Conservation (phyloP, 2,329 filamentous ascomycete species). For the Hymenoscyphus fructigenus region DNA sequence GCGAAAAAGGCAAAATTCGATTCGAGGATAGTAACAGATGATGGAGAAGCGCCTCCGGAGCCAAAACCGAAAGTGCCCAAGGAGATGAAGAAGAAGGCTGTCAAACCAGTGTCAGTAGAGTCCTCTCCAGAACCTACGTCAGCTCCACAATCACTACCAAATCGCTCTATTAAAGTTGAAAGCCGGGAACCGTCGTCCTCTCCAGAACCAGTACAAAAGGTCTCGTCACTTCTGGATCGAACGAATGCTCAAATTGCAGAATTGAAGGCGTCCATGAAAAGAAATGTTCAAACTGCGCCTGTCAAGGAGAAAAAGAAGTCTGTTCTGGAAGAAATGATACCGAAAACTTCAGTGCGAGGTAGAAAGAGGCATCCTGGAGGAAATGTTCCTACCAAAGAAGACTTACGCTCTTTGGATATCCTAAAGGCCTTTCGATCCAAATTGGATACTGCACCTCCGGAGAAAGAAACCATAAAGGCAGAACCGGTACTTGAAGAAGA, state of each 20-base stretch:
- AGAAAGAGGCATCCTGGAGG: constrained; percentile 66
- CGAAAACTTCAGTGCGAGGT: constrained; percentile 66
- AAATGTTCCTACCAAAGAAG: constrained; percentile 52
- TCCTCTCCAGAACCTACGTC: constrained; percentile 41
- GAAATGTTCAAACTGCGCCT: constrained; percentile 53
- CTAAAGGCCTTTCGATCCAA: constrained; percentile 79
- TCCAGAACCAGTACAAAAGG: constrained; percentile 39
- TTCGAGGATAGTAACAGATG: constrained; percentile 67
- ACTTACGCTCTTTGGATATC: constrained; percentile 65
- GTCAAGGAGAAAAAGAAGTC: constrained; percentile 62
- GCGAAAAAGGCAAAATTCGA: constrained; percentile 79
- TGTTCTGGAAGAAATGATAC: constrained; percentile 71
- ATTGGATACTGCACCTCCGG: constrained; percentile 56
- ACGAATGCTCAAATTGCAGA: constrained; percentile 80
- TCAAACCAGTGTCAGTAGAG: constrained; percentile 37
- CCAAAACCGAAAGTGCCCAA: constrained; percentile 33
- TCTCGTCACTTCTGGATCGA: constrained; percentile 54
- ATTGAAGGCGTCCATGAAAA: constrained; percentile 78
- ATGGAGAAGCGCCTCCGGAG: constrained; percentile 42
- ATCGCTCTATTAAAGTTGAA: constrained; percentile 37
- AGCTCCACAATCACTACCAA: constrained; percentile 31
- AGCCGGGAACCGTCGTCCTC: constrained; percentile 38
- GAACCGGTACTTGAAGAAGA: constrained; percentile 27
- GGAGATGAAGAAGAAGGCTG: constrained; percentile 35
- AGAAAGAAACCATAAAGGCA: constrained; percentile 38